These are phyloP conservation scores for Eurotiales sp. DNA, from an alignment of 2,329 filamentous ascomycete species.

Conservation along the genomic window DNA sequence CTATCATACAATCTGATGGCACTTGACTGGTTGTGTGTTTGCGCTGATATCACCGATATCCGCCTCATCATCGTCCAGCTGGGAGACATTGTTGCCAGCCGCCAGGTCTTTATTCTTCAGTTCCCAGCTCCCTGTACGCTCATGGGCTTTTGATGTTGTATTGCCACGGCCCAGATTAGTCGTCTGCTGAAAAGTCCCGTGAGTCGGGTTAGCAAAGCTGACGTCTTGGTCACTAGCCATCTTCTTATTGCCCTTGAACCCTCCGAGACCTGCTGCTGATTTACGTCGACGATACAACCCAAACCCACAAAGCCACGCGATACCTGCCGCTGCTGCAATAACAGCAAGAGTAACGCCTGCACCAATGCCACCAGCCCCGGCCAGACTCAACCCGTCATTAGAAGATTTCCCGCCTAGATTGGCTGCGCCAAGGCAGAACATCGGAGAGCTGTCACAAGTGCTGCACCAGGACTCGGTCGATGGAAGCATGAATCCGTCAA, in stretches of 20 bases:
- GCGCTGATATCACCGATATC: constrained; percentile 35
- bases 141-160: constrained; percentile 40
- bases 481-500: constrained; percentile 42
- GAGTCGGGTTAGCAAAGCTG: constrained; percentile 38
- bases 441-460: constrained; percentile 40
- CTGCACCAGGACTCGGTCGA: constrained; percentile 52
- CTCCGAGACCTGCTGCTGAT: constrained; percentile 41
- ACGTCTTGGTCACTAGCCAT: constrained; percentile 54
- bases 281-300: constrained; percentile 41
- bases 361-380: constrained; percentile 55
- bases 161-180: not conserved
- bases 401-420: constrained; percentile 8
- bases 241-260: constrained; percentile 55
- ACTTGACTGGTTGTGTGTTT: constrained; percentile 42
- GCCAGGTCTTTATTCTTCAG: constrained; percentile 38
- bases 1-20: constrained; percentile 47
- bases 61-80: constrained; percentile 44
- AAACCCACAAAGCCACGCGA: constrained; percentile 42
- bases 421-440: constrained; percentile 51
- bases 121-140: constrained; percentile 58
- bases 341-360: constrained; percentile 50
- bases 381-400: constrained; percentile 35
- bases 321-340: constrained; percentile 38
- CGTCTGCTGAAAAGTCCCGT: constrained; percentile 31
- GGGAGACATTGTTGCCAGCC: constrained; percentile 17